Conservation (phyloP, 2,329 filamentous ascomycete genomes). For the Pochonia chlamydosporia region DNA sequence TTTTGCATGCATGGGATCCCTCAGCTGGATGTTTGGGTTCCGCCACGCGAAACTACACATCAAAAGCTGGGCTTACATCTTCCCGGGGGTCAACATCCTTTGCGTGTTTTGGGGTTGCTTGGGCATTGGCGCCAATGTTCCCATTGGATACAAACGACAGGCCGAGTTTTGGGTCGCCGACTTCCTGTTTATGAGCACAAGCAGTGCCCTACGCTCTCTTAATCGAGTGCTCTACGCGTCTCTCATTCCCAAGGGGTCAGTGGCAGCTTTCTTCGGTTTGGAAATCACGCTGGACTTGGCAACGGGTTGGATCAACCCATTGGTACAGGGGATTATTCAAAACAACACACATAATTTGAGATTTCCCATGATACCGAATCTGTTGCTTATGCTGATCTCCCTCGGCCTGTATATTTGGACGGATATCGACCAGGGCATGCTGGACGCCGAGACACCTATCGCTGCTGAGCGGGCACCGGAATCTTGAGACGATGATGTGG, state of each 20-base stretch:
- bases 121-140: too few species aligned
- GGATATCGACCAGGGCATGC: conserved; percentile 12
- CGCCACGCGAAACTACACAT: conserved; percentile 7
- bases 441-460: conserved; percentile 12
- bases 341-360: conserved; percentile 14
- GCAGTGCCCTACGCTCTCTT: conserved; percentile 14
- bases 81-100: conserved; percentile 12
- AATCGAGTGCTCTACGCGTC: conserved; percentile 14
- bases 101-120: conserved; percentile 15
- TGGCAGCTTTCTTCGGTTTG: conserved; percentile 14
- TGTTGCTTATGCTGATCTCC: conserved; percentile 13
- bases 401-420: conserved; percentile 12
- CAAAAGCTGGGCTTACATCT: conserved; percentile 14
- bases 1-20: conserved; percentile 13
- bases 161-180: conserved; percentile 14
- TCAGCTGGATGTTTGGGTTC: conserved; percentile 12
- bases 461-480: too few species aligned
- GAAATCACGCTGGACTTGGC: too few species aligned
- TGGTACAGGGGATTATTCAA: conserved; percentile 14
- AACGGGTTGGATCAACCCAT: too few species aligned
- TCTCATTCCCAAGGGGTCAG: conserved; percentile 14
- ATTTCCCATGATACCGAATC: conserved; percentile 15
- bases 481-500: too few species aligned
- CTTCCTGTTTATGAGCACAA: conserved; percentile 14
- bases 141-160: conserved; percentile 14